Evolutionary conservation across 805 yeast genomes (phyloP).

Genomic region (Ogataea salicorniae): DNA sequence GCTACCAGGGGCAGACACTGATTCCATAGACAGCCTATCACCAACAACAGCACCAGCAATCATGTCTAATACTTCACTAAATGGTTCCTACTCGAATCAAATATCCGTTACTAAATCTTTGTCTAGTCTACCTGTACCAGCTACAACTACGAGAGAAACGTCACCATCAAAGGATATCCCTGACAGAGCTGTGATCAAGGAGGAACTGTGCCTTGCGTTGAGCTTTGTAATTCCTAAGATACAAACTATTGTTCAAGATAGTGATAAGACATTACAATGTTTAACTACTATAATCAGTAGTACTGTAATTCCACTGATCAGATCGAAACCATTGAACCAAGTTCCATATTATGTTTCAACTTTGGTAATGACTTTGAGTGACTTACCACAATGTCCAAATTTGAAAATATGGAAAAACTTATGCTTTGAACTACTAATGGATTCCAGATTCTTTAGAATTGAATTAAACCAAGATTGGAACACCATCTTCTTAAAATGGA

Average conservation of each 20-base stretch:
- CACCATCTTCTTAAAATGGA: constrained; percentile 56
- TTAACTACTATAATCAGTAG: constrained; percentile 50
- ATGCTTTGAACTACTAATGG: constrained; percentile 62
- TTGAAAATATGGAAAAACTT: constrained; percentile 58
- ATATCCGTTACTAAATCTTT: neutral
- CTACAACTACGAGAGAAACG: constrained; percentile 3
- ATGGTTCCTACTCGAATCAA: neutral
- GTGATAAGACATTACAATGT: constrained; percentile 52
- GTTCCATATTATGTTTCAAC: constrained; percentile 38
- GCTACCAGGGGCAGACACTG: constrained; percentile 15
- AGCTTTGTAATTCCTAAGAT: constrained; percentile 36
- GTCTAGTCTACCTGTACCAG: neutral
- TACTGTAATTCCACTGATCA: constrained; percentile 48
- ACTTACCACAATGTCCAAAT: constrained; percentile 31
- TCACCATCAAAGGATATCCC: constrained; percentile 10
- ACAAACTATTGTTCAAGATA: constrained; percentile 43
- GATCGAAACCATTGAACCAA: constrained; percentile 35
- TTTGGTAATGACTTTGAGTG: constrained; percentile 35
- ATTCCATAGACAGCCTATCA: constrained; percentile 3
- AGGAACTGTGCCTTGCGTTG: constrained; percentile 41
- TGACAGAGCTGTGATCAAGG: constrained; percentile 30
- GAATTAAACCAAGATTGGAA: constrained; percentile 43
- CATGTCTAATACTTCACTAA: neutral
- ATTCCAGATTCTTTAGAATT: constrained; percentile 47
- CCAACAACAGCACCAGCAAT: neutral